Evolutionary conservation across 2,329 filamentous ascomycete species (phyloP), one percentile per base, ranked within the genome.

Genomic region (Pochonia chlamydosporia): DNA sequence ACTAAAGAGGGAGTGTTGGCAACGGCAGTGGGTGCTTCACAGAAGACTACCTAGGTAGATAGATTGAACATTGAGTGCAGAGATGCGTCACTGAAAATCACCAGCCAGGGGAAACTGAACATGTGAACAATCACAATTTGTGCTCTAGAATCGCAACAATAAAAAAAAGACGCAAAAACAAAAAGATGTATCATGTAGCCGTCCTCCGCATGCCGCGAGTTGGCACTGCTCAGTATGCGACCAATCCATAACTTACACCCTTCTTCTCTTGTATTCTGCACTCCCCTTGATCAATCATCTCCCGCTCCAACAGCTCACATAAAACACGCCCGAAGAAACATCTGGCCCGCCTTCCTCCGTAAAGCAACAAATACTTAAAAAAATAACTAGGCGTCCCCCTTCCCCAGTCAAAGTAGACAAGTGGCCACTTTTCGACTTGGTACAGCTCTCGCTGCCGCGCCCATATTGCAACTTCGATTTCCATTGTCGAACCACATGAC

Each of bases 101-200:
- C 26, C 25, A 31, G 6, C 18, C 13, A 30, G 13, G 9, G 36
- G 26, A 45, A 33, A 42, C 18, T 14, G 3, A 46, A 35, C 18
- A n/a, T 47, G 39, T n/a, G 43, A 46, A 43, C 21, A 18, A 39
- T 25, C 40, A 43, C 40, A 43, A 46, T 39, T n/a, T 37, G 40
- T 49, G 30, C 39, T 49, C 43, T 49, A 35, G 18, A 26, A 42
- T 21, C 30, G 43, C 43, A 43, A 35, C 40, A 45, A 36, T 28
- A 36, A 35, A 13, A 25, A 25, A 16, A 36, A 36, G 42, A 36
- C 35, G 18, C 16, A 20, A 69, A 71, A 71, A 68, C 58, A 62
- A 70, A 65, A 71, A 69, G 63, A 71, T 72, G 63, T 70, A 72
- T 71, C 63, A 70, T 69, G 67, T 70, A 70, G 65, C 62, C 62